Evolutionary conservation across 1,284 basidiomycete genomes (phyloP), one percentile per base, ranked within the genome.

Genomic region (Fomitiporia mediterranea): DNA sequence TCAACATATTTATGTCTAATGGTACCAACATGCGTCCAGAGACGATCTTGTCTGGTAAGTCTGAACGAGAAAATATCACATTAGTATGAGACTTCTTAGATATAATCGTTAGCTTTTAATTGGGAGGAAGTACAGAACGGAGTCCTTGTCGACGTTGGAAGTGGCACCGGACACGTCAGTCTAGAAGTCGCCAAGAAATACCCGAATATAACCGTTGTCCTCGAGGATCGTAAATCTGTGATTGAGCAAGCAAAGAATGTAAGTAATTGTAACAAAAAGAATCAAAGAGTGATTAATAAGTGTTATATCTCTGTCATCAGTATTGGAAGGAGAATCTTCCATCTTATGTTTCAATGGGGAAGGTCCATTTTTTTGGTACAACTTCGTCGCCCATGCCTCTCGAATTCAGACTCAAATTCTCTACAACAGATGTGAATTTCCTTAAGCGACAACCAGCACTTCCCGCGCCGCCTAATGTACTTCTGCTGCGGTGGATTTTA

Each of bases 341-440:
- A 19, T 19, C 35, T n/a, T 35, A 55, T 30, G 44, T 50, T 15
- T 43, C 47, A 23, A 35, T 25, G 2, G 64, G 61, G 4, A 51
- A 54, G 11, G 56, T 60, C 35, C 51, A 49, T 15, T 51, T 65
- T 19, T 35, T 59, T 23, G 23, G 59, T 54, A 37, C 49, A 17
- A 11, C 8, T 11, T 21, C 21, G 17, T 27, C n/a, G n/a, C n/a
- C n/a, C n/a, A n/a, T n/a, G n/a, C n/a, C n/a, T n/a, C n/a, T n/a
- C n/a, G n/a, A n/a, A n/a, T n/a, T n/a, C n/a, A n/a, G n/a, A n/a
- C n/a, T n/a, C n/a, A n/a, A 30, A 17, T n/a, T 15, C 21, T 34
- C 27, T 21, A 17, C n/a, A 34, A 13, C 52, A 68, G 66, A 42
- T 4, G 65, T 68, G 47, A 64, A 68, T 56, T 70, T 68, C 58